phyloP scores from a whole-genome alignment of 495 filamentous ascomycete genomes.

The Aspergillus coremiiformis region DNA sequence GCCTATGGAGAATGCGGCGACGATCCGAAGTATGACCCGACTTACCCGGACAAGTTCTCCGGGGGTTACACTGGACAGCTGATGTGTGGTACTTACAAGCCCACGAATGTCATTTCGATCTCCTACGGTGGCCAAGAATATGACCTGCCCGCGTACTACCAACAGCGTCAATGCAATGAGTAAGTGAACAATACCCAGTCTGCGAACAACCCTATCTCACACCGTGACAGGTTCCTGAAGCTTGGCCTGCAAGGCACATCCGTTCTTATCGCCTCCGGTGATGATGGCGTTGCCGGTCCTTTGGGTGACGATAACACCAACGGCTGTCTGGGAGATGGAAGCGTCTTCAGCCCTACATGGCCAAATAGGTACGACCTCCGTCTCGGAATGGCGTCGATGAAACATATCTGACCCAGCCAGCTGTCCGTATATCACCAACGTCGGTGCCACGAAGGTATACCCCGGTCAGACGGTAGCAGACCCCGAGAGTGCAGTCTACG shows the following conservation, averaged over 20 bases:
- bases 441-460: conserved; percentile 42
- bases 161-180: conserved; percentile 50
- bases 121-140: conserved; percentile 50
- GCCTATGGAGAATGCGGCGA: too few relatives aligned
- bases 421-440: conserved; percentile 47
- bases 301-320: conserved; percentile 22
- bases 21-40: too few relatives aligned
- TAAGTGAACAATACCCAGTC: too few relatives aligned
- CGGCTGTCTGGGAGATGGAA: conserved; percentile 34
- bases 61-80: conserved; percentile 50
- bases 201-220: too few relatives aligned
- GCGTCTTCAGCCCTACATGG: conserved; percentile 42
- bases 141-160: conserved; percentile 44
- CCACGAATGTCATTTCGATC: conserved; percentile 54
- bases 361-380: too few relatives aligned
- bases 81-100: conserved; percentile 54
- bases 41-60: conserved; percentile 47
- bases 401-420: too few relatives aligned
- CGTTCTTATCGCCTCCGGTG: conserved; percentile 53
- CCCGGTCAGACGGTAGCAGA: conserved; percentile 25
- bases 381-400: too few relatives aligned
- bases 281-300: conserved; percentile 49
- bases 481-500: conserved; percentile 37
- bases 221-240: too few relatives aligned
- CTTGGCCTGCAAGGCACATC: conserved; percentile 57